Conservation (phyloP, 768 basidiomycete species). For the Hypsizygus marmoreus region DNA sequence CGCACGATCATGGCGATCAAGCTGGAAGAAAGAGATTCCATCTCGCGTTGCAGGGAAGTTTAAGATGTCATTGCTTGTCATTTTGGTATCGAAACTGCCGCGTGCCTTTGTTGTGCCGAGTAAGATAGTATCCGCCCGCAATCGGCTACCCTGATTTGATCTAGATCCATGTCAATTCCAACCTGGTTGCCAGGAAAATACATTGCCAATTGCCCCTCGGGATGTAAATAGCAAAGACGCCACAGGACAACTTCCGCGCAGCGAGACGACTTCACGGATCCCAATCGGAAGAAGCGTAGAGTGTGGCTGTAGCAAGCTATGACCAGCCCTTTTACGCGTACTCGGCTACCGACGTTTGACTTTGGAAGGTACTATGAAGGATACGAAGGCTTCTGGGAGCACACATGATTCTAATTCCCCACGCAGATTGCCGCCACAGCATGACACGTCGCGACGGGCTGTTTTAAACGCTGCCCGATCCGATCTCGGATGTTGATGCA, state of each 20-base stretch:
- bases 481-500: slow-evolving; percentile 33
- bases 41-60: slow-evolving; percentile 45
- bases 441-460: slow-evolving; percentile 24
- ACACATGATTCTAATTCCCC: slow-evolving; percentile 16
- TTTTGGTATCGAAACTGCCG: slow-evolving; percentile 51
- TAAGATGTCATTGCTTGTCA: slow-evolving; percentile 46
- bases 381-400: slow-evolving; percentile 6
- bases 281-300: slow-evolving; percentile 12
- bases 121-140: slow-evolving; percentile 48
- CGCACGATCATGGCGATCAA: slow-evolving; percentile 72
- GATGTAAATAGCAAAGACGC: slow-evolving; percentile 1
- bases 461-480: slow-evolving; percentile 27
- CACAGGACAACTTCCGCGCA: neutral
- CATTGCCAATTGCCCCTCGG: neutral
- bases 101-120: slow-evolving; percentile 59
- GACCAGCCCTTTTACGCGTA: slow-evolving; percentile 7
- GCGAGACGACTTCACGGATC: slow-evolving; percentile 22
- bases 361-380: slow-evolving; percentile 12
- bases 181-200: slow-evolving; percentile 12
- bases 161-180: slow-evolving; percentile 20
- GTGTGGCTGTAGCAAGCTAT: slow-evolving; percentile 5
- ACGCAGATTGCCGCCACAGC: slow-evolving; percentile 31
- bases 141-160: slow-evolving; percentile 34
- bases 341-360: slow-evolving; percentile 11
- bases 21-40: slow-evolving; percentile 44